Evolutionary conservation across 495 filamentous ascomycete species (phyloP), one percentile per base, ranked within the genome.

Genomic region (Podospora comata): DNA sequence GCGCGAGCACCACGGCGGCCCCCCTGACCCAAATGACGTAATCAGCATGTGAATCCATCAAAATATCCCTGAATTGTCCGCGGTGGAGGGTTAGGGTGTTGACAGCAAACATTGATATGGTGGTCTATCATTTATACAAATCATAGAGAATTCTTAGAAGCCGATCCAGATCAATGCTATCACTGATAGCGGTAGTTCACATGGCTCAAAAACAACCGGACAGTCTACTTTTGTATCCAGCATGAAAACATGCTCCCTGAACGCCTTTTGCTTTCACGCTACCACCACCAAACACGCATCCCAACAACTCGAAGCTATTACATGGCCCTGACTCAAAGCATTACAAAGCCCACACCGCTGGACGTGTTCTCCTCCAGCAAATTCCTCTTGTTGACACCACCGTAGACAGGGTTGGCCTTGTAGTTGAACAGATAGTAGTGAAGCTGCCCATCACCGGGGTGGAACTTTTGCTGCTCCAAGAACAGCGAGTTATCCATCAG

Each of bases 341-440:
- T 93, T 34, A 97, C 91, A 69, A 97, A 86, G 67, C 94, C 96
- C 66, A 99, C 84, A 2, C 96, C 94, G 67, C 94, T 94, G 75
- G 92, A 87, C 66, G 85, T 82, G 64, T 87, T 87, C 64, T 86
- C 85, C 76, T 96, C 92, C 18, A 91, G 79, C 65, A 85, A 79
- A 73, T 95, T 95, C 70, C 85, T 87, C 66, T 85, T 83, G 77
- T 97, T 88, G 27, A 97, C 88, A 30, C 95, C 95, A 27, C 95
- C 93, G 11, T 86, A 81, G 68, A 99, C 88, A 9, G 88, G 88
- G 57, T 88, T 85, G 9, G 93, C 90, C 44, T 92, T 88, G 83
- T 97, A 99, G 81, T 98, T 99, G 84, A 94, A 99, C 16, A 99
- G 83, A 76, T 99, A 99, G 78, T 90, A 99, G 75, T 98, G 93